A percentile compares a stretch with the other conserved stretches of the same genome.
phyloP scores from a whole-genome alignment of 1,284 basidiomycete species.

The Marasmius tenuissimus region DNA sequence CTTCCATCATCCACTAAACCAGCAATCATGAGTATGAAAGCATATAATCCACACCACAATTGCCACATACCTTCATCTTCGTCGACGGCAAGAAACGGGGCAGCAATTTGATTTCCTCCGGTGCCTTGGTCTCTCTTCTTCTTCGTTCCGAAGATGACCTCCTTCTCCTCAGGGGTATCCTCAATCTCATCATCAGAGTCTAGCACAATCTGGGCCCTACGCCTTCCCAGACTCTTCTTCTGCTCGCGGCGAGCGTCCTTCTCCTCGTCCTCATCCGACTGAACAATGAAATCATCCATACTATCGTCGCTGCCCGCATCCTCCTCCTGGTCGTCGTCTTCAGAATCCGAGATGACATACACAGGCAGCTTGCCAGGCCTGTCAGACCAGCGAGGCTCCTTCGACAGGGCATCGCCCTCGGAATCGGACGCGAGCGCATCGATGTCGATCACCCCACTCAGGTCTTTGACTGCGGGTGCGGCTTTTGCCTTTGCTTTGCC shows the following conservation, averaged over 20 bases:
- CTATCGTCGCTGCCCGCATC: constrained; percentile 32
- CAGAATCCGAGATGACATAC: constrained; percentile 18
- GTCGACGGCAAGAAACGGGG: constrained; percentile 56
- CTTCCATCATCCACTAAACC: constrained; percentile 55
- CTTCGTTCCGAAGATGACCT: constrained; percentile 40
- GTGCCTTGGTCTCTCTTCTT: constrained; percentile 24
- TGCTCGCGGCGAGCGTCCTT: constrained; percentile 36
- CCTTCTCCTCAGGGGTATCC: constrained; percentile 32
- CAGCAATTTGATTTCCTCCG: constrained; percentile 39
- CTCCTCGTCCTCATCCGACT: constrained; percentile 47
- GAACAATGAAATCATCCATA: constrained; percentile 54
- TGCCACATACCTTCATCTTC: constrained; percentile 58
- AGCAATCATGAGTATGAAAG: constrained; percentile 2
- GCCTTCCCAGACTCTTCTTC: constrained; percentile 35
- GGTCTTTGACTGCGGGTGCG: constrained; percentile 13
- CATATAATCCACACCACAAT: background rate
- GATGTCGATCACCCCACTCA: constrained; percentile 5
- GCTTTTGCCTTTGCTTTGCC: constrained; percentile 23
- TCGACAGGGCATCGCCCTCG: constrained; percentile 11
- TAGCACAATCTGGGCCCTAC: constrained; percentile 33
- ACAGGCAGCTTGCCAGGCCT: background rate
- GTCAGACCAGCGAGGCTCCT: constrained; percentile 22
- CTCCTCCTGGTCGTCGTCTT: constrained; percentile 22
- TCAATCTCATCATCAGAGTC: constrained; percentile 50
- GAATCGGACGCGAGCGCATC: constrained; percentile 2